Base-by-base conservation (phyloP, 139 green algal species). In the Ulvella scutata region DNA sequence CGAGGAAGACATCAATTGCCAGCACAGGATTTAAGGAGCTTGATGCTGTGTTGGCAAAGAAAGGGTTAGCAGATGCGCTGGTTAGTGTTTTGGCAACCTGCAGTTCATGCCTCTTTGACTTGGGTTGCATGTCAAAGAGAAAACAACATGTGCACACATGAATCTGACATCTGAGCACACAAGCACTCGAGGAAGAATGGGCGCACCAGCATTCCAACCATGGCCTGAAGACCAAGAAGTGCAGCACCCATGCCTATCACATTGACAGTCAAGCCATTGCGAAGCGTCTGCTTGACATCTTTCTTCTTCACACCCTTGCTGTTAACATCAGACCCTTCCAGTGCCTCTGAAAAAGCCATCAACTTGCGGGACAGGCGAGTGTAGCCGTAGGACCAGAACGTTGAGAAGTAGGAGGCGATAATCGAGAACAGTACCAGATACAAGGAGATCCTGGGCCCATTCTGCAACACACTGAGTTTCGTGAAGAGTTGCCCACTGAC, bases 1-100 rank as follows among this genome's bases (percentile, higher is more conserved):
- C 90, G 62, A 98, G 85, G 86, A 99, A 99, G 2, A 99, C 94
- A 80, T 99, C 95, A 72, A 99, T 87, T 3, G 95, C 94, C 37
- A 99, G 84, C 75, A 98, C 95, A 2, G 94, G 93, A 83, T 94
- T 97, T 83, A 92, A 98, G 33, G 79, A 78, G 29, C 78, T 81
- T 34, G 80, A 79, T 2, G 84, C 83, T 17, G 60, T 81, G 59
- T 77, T 79, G 1, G 88, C 84, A 72, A 95, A 79, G 81, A 97
- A 97, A 26, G 92, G 92, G 83, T 96, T 97, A 59, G 89, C 84
- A 26, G 87, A 90, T 10, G 92, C 87, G 51, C 88, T 95, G 67
- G 87, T 94, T 36, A 99, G 84, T 4, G 94, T 98, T 85, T 99
- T 99, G 72, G 92, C 95, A 34, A 99, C 92, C 61, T 98, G 88